Base-by-base conservation (phyloP, 345 rosid genomes). In the Corchorus capsularis region DNA sequence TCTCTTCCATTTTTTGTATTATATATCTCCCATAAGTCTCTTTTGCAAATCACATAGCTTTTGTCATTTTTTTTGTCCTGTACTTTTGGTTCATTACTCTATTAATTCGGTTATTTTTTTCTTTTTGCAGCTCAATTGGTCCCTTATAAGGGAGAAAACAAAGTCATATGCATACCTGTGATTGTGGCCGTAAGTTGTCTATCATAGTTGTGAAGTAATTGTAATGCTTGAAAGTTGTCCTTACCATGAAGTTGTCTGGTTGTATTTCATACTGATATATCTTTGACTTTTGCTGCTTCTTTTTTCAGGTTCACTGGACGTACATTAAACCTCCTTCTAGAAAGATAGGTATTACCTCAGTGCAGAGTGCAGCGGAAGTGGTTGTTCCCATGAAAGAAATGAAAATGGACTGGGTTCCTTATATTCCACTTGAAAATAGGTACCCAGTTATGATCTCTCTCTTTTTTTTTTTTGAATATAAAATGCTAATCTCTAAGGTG, bases 381-480 rank as follows among this genome's bases (percentile, higher is more conserved):
- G 94, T 94, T 82, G 75, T 96, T 85, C 98, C 98, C n/a, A 94
- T 96, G 99, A 96, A 88, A 76, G 84, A 90, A 76, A 96, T 96
- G 99, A 92, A 96, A 86, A 96, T 96, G 99, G 97, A 87, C 73
- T 94, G 99, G 99, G 86, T 90, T 78, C 99, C 99, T 6, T 96
- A 96, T 80, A 85, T 96, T 78, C 97, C 99, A 41, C 49, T 90
- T 74, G 94, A 91, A 73, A 85, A 93, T 34, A 91, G 99, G 99
- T 92, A 85, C 47, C n/a, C 47, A 72, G 57, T 37, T 32, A 72
- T 32, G 19, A 37, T 60, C 35, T n/a, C n/a, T n/a, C n/a, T n/a
- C 37, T n/a, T n/a, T n/a, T n/a, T n/a, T n/a, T n/a, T n/a, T n/a
- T n/a, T n/a, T n/a, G n/a, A n/a, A n/a, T n/a, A n/a, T n/a, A n/a